These are phyloP conservation scores for Fusarium torulosum DNA, from an alignment of 2,329 filamentous ascomycete species.

Conservation along the genomic window DNA sequence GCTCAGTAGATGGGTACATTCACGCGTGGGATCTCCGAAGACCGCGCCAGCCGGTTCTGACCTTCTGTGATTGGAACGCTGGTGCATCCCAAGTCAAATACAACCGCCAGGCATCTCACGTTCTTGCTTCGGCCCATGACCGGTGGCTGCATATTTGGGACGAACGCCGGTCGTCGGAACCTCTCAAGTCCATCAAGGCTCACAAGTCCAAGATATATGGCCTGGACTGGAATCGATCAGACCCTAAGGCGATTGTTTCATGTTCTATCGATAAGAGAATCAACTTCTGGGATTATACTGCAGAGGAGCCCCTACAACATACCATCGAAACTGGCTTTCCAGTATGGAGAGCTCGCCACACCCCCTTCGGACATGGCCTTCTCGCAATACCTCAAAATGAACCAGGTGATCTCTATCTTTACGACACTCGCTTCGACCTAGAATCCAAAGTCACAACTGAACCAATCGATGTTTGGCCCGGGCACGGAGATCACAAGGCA, in stretches of 20 bases:
- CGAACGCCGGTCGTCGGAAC: constrained; percentile 80
- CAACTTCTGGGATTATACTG: constrained; percentile 88
- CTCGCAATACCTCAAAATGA: constrained; percentile 93
- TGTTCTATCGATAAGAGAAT: constrained; percentile 93
- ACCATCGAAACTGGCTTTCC: constrained; percentile 87
- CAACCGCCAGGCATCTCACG: constrained; percentile 87
- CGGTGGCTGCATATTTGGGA: constrained; percentile 92
- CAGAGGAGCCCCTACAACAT: constrained; percentile 75
- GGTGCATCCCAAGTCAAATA: constrained; percentile 96
- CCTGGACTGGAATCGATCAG: constrained; percentile 90
- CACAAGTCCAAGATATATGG: constrained; percentile 96
- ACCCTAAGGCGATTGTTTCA: constrained; percentile 79
- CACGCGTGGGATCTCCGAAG: constrained; percentile 90
- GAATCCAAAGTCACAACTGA: constrained; percentile 60
- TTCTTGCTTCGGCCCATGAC: constrained; percentile 92
- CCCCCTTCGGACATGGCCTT: constrained; percentile 87
- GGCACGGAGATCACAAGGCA: constrained; percentile 75
- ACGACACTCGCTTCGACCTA: constrained; percentile 71
- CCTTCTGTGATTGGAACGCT: constrained; percentile 92
- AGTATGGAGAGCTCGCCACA: constrained; percentile 91
- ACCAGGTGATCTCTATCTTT: constrained; percentile 86
- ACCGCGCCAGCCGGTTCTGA: constrained; percentile 78
- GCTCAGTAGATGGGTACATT: constrained; percentile 91
- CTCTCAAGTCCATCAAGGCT: constrained; percentile 85
- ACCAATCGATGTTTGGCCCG: constrained; percentile 70